These are phyloP conservation scores for Tetracladium marchalianum DNA, from an alignment of 495 filamentous ascomycete genomes.

Conservation along the genomic window DNA sequence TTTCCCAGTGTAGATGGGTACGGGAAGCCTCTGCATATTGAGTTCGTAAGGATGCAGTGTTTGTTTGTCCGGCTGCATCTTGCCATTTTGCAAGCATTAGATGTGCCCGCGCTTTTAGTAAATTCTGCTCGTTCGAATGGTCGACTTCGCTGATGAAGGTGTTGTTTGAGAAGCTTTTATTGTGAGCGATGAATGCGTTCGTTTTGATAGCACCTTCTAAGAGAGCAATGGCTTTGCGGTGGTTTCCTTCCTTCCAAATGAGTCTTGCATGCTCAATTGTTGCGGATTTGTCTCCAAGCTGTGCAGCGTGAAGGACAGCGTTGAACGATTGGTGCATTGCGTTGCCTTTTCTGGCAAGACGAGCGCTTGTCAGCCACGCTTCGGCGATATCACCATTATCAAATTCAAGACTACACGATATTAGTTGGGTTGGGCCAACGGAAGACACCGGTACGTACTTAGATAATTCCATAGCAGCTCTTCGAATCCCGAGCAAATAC, in stretches of 20 bases:
- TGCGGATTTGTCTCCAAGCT: constrained; percentile 72
- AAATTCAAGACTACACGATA: constrained; percentile 29
- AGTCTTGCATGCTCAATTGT: constrained; percentile 87
- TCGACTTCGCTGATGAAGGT: constrained; percentile 15
- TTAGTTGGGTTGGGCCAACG: not conserved
- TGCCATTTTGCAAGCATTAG: constrained; percentile 94
- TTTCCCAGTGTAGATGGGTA: constrained; percentile 69
- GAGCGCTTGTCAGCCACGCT: constrained; percentile 78
- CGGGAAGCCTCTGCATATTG: constrained; percentile 68
- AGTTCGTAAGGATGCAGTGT: constrained; percentile 61
- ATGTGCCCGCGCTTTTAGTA: constrained; percentile 57
- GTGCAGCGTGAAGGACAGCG: constrained; percentile 79
- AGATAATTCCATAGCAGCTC: constrained; percentile 66
- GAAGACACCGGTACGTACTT: constrained; percentile 16
- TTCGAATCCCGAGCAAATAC: constrained; percentile 78
- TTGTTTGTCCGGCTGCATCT: constrained; percentile 82
- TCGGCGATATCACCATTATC: constrained; percentile 63
- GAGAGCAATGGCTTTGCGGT: constrained; percentile 88
- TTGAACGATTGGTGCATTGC: constrained; percentile 82
- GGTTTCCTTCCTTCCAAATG: constrained; percentile 90
- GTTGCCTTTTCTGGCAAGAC: constrained; percentile 74
- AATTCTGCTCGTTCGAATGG: constrained; percentile 37
- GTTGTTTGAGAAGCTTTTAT: constrained; percentile 20
- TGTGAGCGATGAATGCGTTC: constrained; percentile 50
- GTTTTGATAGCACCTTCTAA: constrained; percentile 73